Percentiles rank a stretch among this genome's conserved stretches.
These are phyloP conservation scores for Paecilomyces formosus DNA, from an alignment of 2,329 filamentous ascomycete species.

Conservation along the genomic window DNA sequence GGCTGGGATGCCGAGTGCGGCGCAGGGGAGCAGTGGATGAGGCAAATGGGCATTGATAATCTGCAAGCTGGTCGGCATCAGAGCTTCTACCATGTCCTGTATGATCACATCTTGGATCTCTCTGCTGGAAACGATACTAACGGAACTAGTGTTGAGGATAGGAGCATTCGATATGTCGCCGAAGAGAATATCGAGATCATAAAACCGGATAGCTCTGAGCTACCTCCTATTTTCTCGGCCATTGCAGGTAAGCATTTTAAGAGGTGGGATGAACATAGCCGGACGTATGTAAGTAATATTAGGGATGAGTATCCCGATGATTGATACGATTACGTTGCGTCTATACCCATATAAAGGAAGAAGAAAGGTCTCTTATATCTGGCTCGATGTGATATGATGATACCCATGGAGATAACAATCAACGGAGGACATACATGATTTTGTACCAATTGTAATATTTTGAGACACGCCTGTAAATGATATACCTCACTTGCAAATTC, in stretches of 20 bases:
- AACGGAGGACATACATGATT: neutral
- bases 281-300: slow-evolving; percentile 76
- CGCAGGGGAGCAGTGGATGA: slow-evolving; percentile 55
- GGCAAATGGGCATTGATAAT: slow-evolving; percentile 55
- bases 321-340: slow-evolving; percentile 30
- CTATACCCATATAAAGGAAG: neutral
- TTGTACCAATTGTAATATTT: neutral
- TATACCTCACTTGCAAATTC: neutral
- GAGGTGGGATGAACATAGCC: slow-evolving; percentile 62
- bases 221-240: slow-evolving; percentile 47
- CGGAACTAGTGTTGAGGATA: slow-evolving; percentile 54
- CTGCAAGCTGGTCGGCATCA: slow-evolving; percentile 55
- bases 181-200: slow-evolving; percentile 74
- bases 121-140: slow-evolving; percentile 8
- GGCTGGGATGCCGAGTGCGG: slow-evolving; percentile 69
- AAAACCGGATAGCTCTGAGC: slow-evolving; percentile 43
- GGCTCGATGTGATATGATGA: neutral
- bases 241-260: slow-evolving; percentile 83
- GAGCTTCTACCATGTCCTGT: slow-evolving; percentile 84
- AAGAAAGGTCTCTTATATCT: neutral
- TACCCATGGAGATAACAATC: neutral
- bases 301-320: slow-evolving; percentile 81
- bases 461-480: neutral
- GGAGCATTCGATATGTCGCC: slow-evolving; percentile 65
- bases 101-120: slow-evolving; percentile 35